Conservation (phyloP, 2,329 filamentous ascomycete species). For the Verticillium dahliae region DNA sequence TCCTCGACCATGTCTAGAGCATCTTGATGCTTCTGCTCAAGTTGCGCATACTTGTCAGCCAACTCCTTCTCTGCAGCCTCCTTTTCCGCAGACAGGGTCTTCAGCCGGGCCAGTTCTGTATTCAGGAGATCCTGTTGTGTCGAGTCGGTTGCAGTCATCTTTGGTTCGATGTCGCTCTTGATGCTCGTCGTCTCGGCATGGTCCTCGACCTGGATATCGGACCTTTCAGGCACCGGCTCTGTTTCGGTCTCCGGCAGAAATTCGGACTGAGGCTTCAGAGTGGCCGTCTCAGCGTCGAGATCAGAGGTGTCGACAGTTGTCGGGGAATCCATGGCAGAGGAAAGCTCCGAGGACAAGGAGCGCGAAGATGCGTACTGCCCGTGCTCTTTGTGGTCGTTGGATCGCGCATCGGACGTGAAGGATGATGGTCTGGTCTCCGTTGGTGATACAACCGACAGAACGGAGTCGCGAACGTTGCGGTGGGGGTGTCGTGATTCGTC, state of each 20-base stretch:
- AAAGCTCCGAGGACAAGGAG: constrained; percentile 90
- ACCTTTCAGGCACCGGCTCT: not conserved
- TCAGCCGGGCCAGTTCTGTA: constrained; percentile 66
- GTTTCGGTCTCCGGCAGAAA: not conserved
- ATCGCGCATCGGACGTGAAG: constrained; percentile 76
- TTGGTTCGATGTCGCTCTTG: not conserved
- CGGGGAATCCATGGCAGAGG: constrained; percentile 74
- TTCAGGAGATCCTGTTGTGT: constrained; percentile 24
- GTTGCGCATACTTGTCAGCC: constrained; percentile 70
- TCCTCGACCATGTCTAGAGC: constrained; percentile 83
- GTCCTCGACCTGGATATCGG: not conserved
- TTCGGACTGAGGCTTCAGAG: constrained; percentile 29
- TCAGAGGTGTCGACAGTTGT: constrained; percentile 53
- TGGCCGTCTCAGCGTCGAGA: constrained; percentile 45
- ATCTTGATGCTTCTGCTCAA: constrained; percentile 76
- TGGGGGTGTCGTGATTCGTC: constrained; percentile 68
- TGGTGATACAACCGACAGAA: constrained; percentile 46
- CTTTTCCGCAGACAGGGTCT: constrained; percentile 65
- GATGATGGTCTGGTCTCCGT: constrained; percentile 59
- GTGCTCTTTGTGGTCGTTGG: constrained; percentile 56
- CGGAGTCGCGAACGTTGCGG: constrained; percentile 45
- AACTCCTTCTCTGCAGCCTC: constrained; percentile 69
- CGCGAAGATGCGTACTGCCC: constrained; percentile 71
- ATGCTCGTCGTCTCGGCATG: not conserved
- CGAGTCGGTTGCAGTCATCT: not conserved